Evolutionary conservation across 2,329 filamentous ascomycete species (phyloP), one percentile per base, ranked within the genome.

Genomic region (Nemania diffusa): DNA sequence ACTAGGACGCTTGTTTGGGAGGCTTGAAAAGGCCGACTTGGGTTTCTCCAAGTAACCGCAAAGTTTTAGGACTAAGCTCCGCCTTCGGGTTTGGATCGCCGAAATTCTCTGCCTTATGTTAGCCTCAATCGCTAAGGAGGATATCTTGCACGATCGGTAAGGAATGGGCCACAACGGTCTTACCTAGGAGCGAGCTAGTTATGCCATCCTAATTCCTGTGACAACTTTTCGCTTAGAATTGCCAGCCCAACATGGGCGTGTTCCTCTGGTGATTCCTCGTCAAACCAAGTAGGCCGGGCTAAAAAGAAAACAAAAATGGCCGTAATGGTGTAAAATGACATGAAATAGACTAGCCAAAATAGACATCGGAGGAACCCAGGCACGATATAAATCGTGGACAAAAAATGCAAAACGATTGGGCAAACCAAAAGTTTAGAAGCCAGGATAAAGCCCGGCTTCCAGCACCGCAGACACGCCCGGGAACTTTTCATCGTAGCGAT

Each of bases 391-490:
- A 62, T 55, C 22, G 59, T 63, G 24, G 27, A 67, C 15, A 67
- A 67, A 62, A n/a, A 58, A 63, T 52, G 29, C 29, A 44, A 50
- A 58, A 67, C 42, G 64, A 59, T 63, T 67, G 59, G 8, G 27
- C 3, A 53, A 67, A 67, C 59, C 26, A 67, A 62, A 62, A 59
- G 64, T 32, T 67, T 67, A 32, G 37, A 67, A 67, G 48, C 59
- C 59, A 67, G 59, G 58, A 67, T 67, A 4, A 63, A 58, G 48
- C n/a, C 62, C 22, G 56, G 64, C 59, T 59, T 37, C 64, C 64
- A 67, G 27, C 64, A 67, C 63, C 59, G 64, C 55, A 67, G 46
- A 63, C 64, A 67, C 46, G 64, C 58, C 59, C 59, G 64, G 53
- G 58, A 67, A 62, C 64, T 63, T 59, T 67, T 62, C 53, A 67